Percentiles rank a stretch among this genome's conserved stretches.
phyloP scores from a whole-genome alignment of 768 basidiomycete genomes.

The Tubosaeta brunneosetosa region DNA sequence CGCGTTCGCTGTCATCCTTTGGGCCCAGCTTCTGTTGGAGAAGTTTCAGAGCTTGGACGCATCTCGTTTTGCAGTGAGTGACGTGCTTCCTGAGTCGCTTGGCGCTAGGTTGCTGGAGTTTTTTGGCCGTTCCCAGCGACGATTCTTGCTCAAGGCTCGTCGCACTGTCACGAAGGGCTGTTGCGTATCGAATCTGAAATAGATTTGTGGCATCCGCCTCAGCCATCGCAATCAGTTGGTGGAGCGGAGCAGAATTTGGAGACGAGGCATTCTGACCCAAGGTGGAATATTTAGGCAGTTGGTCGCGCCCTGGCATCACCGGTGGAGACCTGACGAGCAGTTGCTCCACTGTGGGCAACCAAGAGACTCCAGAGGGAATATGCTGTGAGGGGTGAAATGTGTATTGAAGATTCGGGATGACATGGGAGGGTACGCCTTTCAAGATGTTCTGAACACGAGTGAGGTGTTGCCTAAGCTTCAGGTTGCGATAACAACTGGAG shows the following conservation, averaged over 20 bases:
- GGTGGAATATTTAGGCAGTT: no score
- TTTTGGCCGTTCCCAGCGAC: not conserved
- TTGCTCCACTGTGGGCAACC: not conserved
- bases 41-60: not conserved
- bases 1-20: conserved; percentile 4
- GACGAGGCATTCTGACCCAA: not conserved
- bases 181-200: not conserved
- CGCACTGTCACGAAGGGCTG: not conserved
- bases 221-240: not conserved
- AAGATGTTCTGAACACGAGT: conserved; percentile 11
- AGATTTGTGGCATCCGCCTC: not conserved
- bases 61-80: not conserved
- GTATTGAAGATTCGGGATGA: no score
- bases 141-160: not conserved
- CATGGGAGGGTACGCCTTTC: no score
- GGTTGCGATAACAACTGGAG: conserved; percentile 14
- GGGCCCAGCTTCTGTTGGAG: not conserved
- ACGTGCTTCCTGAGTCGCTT: not conserved
- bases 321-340: no score
- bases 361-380: not conserved
- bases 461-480: conserved; percentile 8
- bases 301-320: no score
- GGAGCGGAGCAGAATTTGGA: not conserved
- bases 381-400: no score
- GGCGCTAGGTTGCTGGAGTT: not conserved